These are phyloP conservation scores for Kodamaea kakaduensis DNA, from an alignment of 805 yeast genomes.

Conservation along the genomic window DNA sequence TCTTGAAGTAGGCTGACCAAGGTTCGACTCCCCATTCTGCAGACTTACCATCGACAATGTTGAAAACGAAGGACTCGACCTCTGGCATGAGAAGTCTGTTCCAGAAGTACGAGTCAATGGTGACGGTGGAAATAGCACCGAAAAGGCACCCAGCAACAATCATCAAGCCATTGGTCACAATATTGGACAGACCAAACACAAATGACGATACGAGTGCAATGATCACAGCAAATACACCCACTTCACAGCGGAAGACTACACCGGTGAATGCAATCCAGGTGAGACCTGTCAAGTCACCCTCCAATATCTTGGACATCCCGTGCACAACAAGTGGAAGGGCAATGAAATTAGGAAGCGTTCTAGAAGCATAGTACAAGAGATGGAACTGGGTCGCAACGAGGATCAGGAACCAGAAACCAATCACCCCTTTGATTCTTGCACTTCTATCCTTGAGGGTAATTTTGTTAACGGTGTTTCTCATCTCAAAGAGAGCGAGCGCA, in stretches of 20 bases:
- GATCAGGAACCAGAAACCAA: constrained; percentile 56
- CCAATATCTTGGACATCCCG: constrained; percentile 49
- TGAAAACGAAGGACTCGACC: constrained; percentile 64
- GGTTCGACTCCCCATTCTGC: constrained; percentile 86
- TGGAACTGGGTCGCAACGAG: constrained; percentile 74
- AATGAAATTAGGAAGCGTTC: constrained; percentile 85
- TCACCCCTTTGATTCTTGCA: constrained; percentile 15
- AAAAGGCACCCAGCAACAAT: constrained; percentile 47
- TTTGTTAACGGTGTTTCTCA: constrained; percentile 38
- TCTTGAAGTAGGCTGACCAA: constrained; percentile 57
- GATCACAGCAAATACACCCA: constrained; percentile 50
- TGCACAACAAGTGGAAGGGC: constrained; percentile 68
- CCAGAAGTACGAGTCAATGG: constrained; percentile 81
- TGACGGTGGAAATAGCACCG: constrained; percentile 47
- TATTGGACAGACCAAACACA: constrained; percentile 43
- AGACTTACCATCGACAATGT: constrained; percentile 72
- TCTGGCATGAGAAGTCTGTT: constrained; percentile 61
- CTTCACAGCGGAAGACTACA: constrained; percentile 68
- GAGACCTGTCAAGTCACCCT: constrained; percentile 47
- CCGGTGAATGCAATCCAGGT: constrained; percentile 58
- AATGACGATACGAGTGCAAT: constrained; percentile 46
- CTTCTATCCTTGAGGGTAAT: constrained; percentile 22
- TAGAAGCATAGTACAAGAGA: constrained; percentile 68
- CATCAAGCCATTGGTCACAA: constrained; percentile 34
- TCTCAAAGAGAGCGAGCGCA: constrained; percentile 45